These are phyloP conservation scores for Hemisphaericaspora xylofermentans DNA, from an alignment of 1,139 yeast genomes.

Conservation along the genomic window DNA sequence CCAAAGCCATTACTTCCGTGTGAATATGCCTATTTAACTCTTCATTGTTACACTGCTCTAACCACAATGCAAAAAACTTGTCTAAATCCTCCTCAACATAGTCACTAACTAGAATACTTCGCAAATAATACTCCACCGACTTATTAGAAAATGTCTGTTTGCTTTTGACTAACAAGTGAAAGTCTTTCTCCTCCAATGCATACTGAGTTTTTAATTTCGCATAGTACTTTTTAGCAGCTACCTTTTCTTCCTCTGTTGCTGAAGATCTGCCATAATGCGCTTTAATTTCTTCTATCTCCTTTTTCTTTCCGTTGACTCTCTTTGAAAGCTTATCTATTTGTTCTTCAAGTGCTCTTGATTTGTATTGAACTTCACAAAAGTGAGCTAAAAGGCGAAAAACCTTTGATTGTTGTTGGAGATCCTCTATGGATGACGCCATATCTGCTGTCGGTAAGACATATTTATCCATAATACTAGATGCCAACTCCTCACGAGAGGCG, in stretches of 20 bases:
- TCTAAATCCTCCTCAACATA: constrained; percentile 64
- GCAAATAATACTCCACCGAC: constrained; percentile 62
- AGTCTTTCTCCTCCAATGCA: constrained; percentile 49
- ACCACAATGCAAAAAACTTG: constrained; percentile 83
- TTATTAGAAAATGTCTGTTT: constrained; percentile 48
- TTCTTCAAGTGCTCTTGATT: constrained; percentile 42
- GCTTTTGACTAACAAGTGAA: constrained; percentile 35
- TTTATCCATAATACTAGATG: constrained; percentile 53
- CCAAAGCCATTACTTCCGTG: constrained; percentile 40
- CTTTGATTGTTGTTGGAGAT: constrained; percentile 31
- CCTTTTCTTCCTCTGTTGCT: constrained; percentile 44
- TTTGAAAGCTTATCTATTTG: constrained; percentile 43
- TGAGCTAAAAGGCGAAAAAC: constrained; percentile 63
- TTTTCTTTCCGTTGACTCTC: constrained; percentile 36
- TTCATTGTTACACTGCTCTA: constrained; percentile 53
- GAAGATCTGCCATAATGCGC: constrained; percentile 38
- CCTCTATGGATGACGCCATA: constrained; percentile 18
- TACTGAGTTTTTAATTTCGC: constrained; percentile 47
- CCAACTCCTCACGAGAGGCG: constrained; percentile 65
- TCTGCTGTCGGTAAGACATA: constrained; percentile 51
- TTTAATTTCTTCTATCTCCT: constrained; percentile 51
- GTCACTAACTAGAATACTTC: constrained; percentile 47
- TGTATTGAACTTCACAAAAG: constrained; percentile 72
- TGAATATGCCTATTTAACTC: constrained; percentile 35
- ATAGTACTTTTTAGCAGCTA: constrained; percentile 51